phyloP scores from a whole-genome alignment of 306 rosid genomes.

The Cucurbita pepo region DNA sequence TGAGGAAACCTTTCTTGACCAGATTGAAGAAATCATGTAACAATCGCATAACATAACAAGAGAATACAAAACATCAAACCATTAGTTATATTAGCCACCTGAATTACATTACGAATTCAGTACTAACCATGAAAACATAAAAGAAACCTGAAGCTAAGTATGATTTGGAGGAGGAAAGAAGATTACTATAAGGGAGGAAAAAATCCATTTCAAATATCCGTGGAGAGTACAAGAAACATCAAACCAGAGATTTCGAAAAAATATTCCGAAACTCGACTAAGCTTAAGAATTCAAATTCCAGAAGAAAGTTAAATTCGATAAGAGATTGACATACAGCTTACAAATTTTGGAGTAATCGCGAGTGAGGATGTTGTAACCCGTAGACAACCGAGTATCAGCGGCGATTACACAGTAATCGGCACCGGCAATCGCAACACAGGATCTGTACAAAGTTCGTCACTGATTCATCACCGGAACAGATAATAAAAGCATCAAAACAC shows the following conservation, averaged over 20 bases:
- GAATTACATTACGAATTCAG: background rate
- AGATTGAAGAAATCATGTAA: background rate
- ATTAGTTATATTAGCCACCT: background rate
- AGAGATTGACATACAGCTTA: slow-evolving; percentile 31
- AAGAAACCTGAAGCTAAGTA: background rate
- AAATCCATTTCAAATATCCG: too few species aligned
- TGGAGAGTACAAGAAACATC: too few species aligned
- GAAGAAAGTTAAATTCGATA: background rate
- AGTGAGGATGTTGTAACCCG: slow-evolving; percentile 86
- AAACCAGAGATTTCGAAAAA: background rate
- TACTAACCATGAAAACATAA: background rate
- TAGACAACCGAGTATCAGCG: slow-evolving; percentile 88
- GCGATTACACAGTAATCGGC: slow-evolving; percentile 87
- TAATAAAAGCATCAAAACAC: background rate
- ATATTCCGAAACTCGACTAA: background rate
- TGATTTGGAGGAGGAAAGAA: background rate
- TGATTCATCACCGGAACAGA: background rate
- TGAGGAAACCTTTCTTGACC: background rate
- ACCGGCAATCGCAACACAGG: slow-evolving; percentile 91
- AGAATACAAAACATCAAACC: background rate
- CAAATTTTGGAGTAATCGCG: slow-evolving; percentile 85
- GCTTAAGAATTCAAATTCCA: background rate
- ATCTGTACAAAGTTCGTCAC: slow-evolving; percentile 24
- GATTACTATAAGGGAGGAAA: too few species aligned
- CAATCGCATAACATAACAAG: background rate